phyloP scores from a whole-genome alignment of 106 monocot genomes.

The Dioscorea dumetorum region DNA sequence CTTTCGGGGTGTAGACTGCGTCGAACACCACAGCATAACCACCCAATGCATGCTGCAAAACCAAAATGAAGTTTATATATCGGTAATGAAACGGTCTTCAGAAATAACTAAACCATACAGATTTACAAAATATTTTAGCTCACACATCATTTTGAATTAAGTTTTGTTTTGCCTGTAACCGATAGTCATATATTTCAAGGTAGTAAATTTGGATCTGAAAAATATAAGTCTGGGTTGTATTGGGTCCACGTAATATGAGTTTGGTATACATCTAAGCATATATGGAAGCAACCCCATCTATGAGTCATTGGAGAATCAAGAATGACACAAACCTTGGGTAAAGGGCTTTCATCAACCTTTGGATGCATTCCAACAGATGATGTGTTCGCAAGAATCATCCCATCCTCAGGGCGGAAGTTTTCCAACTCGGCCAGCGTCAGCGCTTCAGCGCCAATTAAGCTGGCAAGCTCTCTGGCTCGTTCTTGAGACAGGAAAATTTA shows the following conservation, averaged over 20 bases:
- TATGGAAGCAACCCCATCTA: background rate
- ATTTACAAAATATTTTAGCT: too few relatives aligned
- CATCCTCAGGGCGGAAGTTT: constrained; percentile 68
- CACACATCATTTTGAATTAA: too few relatives aligned
- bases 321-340: constrained; percentile 58
- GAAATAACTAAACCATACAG: background rate
- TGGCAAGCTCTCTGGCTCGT: constrained; percentile 66
- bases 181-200: too few relatives aligned
- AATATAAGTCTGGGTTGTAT: too few relatives aligned
- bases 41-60: constrained; percentile 62
- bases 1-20: constrained; percentile 79
- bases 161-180: too few relatives aligned
- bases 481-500: constrained; percentile 21
- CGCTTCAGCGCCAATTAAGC: constrained; percentile 66
- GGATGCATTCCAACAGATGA: constrained; percentile 94
- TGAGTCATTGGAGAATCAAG: background rate
- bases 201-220: too few relatives aligned
- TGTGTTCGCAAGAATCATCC: constrained; percentile 84
- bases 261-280: too few relatives aligned
- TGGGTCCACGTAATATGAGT: too few relatives aligned
- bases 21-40: constrained; percentile 72
- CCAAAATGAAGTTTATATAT: background rate
- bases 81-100: background rate
- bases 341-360: constrained; percentile 68
- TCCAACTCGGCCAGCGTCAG: constrained; percentile 65